phyloP scores from a whole-genome alignment of 1,139 yeast genomes.

The Blastobotrys persicus region DNA sequence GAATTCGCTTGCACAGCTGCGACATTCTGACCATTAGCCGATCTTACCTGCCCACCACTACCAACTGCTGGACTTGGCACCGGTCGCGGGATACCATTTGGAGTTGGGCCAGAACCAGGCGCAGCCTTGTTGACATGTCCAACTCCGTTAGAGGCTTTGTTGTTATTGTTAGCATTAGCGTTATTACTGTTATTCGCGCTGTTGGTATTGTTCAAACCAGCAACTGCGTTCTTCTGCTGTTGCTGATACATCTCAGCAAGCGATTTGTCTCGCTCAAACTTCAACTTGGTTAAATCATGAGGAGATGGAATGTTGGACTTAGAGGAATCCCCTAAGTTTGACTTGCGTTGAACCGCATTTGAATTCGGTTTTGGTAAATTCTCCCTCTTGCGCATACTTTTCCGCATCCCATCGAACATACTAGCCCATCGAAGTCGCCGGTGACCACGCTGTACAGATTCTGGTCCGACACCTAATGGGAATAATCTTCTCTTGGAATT shows the following conservation, averaged over 20 bases:
- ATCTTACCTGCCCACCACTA: neutral
- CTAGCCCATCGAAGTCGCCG: constrained; percentile 90
- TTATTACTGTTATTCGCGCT: constrained; percentile 1
- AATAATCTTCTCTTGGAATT: constrained; percentile 84
- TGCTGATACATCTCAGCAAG: constrained; percentile 61
- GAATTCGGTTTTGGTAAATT: constrained; percentile 56
- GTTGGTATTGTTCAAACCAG: constrained; percentile 17
- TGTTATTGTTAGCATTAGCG: constrained; percentile 15
- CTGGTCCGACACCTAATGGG: constrained; percentile 87
- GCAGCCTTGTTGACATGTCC: constrained; percentile 10
- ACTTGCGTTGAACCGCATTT: constrained; percentile 29
- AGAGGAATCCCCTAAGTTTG: constrained; percentile 32
- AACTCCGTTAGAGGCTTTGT: constrained; percentile 12
- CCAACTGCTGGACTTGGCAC: constrained; percentile 10
- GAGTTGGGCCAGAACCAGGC: constrained; percentile 16
- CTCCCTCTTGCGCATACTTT: constrained; percentile 86
- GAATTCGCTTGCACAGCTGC: constrained; percentile 13
- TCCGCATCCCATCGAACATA: constrained; percentile 93
- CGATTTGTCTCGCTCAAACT: constrained; percentile 81
- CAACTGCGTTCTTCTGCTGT: constrained; percentile 41
- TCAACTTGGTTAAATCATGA: constrained; percentile 73
- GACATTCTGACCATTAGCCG: constrained; percentile 14
- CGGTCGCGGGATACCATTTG: constrained; percentile 12
- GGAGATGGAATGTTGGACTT: constrained; percentile 61
- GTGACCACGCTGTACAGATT: constrained; percentile 91